These are phyloP conservation scores for Amanita muscaria DNA, from an alignment of 768 basidiomycete genomes.

Conservation along the genomic window DNA sequence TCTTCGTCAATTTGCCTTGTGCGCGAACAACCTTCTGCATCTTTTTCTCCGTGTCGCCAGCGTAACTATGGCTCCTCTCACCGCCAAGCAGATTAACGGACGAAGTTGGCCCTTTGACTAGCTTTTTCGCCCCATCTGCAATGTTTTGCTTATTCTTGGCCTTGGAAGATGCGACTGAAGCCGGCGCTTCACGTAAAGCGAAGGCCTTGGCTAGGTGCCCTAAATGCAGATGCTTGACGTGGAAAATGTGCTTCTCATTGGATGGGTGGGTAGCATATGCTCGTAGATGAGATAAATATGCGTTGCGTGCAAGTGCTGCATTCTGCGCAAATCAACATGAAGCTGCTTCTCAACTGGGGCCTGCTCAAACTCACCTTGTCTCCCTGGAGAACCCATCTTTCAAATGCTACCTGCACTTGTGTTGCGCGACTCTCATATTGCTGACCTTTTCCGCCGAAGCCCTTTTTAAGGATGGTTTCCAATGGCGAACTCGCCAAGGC, in stretches of 20 bases:
- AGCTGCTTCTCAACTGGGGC: no score
- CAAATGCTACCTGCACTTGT: slow-evolving; percentile 90
- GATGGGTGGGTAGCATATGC: slow-evolving; percentile 97
- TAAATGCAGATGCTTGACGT: slow-evolving; percentile 87
- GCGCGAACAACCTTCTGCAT: slow-evolving; percentile 83
- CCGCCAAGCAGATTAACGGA: slow-evolving; percentile 11
- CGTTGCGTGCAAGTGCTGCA: slow-evolving; percentile 65
- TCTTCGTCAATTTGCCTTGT: slow-evolving; percentile 75
- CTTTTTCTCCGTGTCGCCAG: slow-evolving; percentile 59
- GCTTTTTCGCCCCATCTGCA: slow-evolving; percentile 14
- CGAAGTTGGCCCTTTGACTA: slow-evolving; percentile 13
- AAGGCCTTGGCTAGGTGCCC: slow-evolving; percentile 94
- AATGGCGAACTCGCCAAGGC: slow-evolving; percentile 52
- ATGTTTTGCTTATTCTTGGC: slow-evolving; percentile 13
- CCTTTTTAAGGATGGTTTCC: slow-evolving; percentile 64
- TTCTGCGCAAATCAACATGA: slow-evolving; percentile 42
- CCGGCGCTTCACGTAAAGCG: slow-evolving; percentile 81
- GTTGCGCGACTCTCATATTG: slow-evolving; percentile 90
- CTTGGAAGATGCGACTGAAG: slow-evolving; percentile 28
- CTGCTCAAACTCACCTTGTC: slow-evolving; percentile 49
- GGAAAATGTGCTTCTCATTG: slow-evolving; percentile 94
- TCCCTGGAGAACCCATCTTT: slow-evolving; percentile 77
- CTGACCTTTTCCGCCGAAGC: slow-evolving; percentile 75
- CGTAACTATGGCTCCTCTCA: slow-evolving; percentile 31
- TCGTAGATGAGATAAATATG: slow-evolving; percentile 87